These are phyloP conservation scores for Rhodotorula sp. DNA, from an alignment of 1,284 basidiomycete species.

Conservation along the genomic window DNA sequence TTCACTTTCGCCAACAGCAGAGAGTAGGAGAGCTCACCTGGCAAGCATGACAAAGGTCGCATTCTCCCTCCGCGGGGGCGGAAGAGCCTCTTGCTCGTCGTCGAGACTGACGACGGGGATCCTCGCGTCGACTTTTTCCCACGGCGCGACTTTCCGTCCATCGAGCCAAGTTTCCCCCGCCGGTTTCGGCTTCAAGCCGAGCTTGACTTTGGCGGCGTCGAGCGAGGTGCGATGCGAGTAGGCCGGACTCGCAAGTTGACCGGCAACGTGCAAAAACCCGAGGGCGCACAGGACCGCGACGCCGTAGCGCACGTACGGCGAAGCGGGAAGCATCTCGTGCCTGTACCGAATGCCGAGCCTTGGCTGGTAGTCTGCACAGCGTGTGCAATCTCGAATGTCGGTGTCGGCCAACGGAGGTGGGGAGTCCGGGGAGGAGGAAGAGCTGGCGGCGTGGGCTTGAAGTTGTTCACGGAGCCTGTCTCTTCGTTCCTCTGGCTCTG, in stretches of 20 bases:
- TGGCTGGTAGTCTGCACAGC: neutral
- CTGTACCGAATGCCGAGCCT: neutral
- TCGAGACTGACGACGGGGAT: neutral
- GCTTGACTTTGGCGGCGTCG: constrained; percentile 1
- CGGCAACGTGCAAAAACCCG: constrained; percentile 15
- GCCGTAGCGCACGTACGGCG: constrained; percentile 12
- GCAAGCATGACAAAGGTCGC: constrained; percentile 45
- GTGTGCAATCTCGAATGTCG: neutral
- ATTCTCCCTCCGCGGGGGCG: constrained; percentile 3
- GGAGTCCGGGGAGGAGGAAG: neutral
- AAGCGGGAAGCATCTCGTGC: neutral
- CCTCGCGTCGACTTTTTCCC: neutral
- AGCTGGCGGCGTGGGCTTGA: neutral
- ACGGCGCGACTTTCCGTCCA: constrained; percentile 7
- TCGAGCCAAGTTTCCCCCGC: constrained; percentile 8
- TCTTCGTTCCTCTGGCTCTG: neutral
- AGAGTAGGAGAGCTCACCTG: neutral
- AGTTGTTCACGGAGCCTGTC: no score
- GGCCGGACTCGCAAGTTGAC: neutral
- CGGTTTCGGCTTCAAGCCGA: neutral
- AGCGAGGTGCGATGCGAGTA: constrained; percentile 20
- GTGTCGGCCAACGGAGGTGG: neutral
- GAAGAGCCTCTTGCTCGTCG: no score
- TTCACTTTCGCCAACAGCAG: neutral
- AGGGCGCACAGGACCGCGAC: neutral